Conservation (phyloP, 495 filamentous ascomycete species). For the Penicillium roqueforti region DNA sequence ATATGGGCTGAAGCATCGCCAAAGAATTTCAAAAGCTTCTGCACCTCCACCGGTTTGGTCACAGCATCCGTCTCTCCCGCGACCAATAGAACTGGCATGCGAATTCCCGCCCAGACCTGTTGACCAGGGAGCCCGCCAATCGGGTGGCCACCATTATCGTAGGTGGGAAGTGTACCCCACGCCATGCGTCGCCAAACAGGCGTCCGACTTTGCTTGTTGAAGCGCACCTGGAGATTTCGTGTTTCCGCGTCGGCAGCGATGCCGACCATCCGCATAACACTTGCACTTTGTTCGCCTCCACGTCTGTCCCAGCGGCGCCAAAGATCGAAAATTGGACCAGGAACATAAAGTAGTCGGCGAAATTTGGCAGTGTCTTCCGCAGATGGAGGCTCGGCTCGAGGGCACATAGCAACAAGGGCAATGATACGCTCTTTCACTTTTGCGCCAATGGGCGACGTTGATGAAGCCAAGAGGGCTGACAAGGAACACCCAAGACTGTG, state of each 20-base stretch:
- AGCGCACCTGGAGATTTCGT: slow-evolving; percentile 72
- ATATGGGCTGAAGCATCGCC: slow-evolving; percentile 29
- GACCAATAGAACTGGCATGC: slow-evolving; percentile 70
- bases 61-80: slow-evolving; percentile 74
- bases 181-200: slow-evolving; percentile 83
- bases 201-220: slow-evolving; percentile 77
- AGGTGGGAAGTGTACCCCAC: slow-evolving; percentile 60
- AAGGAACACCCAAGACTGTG: slow-evolving; percentile 88
- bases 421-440: slow-evolving; percentile 58
- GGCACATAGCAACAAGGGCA: slow-evolving; percentile 78
- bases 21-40: slow-evolving; percentile 61
- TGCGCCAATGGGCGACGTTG: slow-evolving; percentile 43
- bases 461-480: slow-evolving; percentile 67
- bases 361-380: slow-evolving; percentile 49
- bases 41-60: slow-evolving; percentile 64
- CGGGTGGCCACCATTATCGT: slow-evolving; percentile 40
- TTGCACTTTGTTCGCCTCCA: slow-evolving; percentile 71
- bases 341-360: slow-evolving; percentile 59
- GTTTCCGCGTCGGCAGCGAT: slow-evolving; percentile 66
- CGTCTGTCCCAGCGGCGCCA: slow-evolving; percentile 77
- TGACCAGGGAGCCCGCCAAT: slow-evolving; percentile 64
- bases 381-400: slow-evolving; percentile 58
- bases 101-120: slow-evolving; percentile 68
- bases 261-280: slow-evolving; percentile 77
- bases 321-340: slow-evolving; percentile 67